These are phyloP conservation scores for Starmerella stigmatis DNA, from an alignment of 805 yeast genomes.

Conservation along the genomic window DNA sequence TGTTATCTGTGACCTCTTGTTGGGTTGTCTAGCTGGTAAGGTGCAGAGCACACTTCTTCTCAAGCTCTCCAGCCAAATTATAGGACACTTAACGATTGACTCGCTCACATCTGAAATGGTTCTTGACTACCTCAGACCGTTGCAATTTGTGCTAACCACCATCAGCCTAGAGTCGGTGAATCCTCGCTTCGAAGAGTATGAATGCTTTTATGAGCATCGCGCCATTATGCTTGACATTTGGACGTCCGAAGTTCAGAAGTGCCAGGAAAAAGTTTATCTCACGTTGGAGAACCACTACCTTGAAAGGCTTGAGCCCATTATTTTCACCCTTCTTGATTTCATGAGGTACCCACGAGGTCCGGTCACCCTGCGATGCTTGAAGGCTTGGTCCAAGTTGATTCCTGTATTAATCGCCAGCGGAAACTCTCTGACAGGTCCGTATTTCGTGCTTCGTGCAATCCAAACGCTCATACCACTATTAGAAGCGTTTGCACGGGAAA, in stretches of 20 bases:
- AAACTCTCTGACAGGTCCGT: slow-evolving; percentile 39
- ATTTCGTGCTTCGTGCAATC: slow-evolving; percentile 64
- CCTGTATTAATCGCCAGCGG: slow-evolving; percentile 46
- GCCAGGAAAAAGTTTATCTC: slow-evolving; percentile 38
- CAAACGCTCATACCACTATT: slow-evolving; percentile 68
- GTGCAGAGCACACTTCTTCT: slow-evolving; percentile 38
- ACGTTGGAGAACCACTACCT: slow-evolving; percentile 46
- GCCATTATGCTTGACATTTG: slow-evolving; percentile 52
- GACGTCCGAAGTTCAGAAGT: slow-evolving; percentile 61
- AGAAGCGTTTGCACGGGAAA: slow-evolving; percentile 59
- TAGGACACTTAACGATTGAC: slow-evolving; percentile 52
- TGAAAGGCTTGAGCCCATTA: slow-evolving; percentile 34
- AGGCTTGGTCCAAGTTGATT: slow-evolving; percentile 74
- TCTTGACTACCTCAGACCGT: slow-evolving; percentile 43
- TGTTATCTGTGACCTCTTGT: slow-evolving; percentile 42
- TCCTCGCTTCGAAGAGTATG: not conserved
- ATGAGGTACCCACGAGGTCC: slow-evolving; percentile 39
- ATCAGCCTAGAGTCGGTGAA: slow-evolving; percentile 32
- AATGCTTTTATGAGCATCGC: slow-evolving; percentile 49
- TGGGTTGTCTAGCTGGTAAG: slow-evolving; percentile 36
- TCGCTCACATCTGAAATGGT: slow-evolving; percentile 44
- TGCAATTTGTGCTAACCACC: slow-evolving; percentile 42
- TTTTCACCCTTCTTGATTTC: slow-evolving; percentile 30
- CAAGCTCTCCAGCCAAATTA: slow-evolving; percentile 39
- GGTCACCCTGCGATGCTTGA: slow-evolving; percentile 48